Evolutionary conservation across 768 basidiomycete genomes (phyloP).

Genomic region (Calocybe cyanea): DNA sequence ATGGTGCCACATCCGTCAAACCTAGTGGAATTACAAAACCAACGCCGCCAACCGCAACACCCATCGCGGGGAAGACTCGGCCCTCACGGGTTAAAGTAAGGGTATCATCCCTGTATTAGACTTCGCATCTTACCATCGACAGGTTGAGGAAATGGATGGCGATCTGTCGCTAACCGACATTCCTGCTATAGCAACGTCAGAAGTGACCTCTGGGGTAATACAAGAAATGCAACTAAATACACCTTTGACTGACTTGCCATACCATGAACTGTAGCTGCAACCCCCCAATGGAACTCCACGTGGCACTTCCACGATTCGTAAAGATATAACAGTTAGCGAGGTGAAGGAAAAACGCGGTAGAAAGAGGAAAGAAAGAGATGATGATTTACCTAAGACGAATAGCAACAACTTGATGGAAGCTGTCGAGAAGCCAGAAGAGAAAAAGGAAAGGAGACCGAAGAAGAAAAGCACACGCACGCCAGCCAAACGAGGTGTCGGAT

Average conservation of each 20-base stretch:
- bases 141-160: constrained; percentile 36
- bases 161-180: constrained; percentile 7
- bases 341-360: constrained; percentile 34
- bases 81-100: constrained; percentile 33
- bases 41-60: constrained; percentile 15
- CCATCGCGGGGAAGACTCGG: constrained; percentile 20
- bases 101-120: no score
- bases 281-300: constrained; percentile 3
- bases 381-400: constrained; percentile 20
- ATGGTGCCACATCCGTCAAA: constrained; percentile 9
- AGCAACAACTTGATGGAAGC: constrained; percentile 17
- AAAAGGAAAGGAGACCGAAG: constrained; percentile 23
- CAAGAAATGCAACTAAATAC: not conserved
- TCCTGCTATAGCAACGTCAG: constrained; percentile 11
- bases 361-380: constrained; percentile 43
- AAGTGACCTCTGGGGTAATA: constrained; percentile 15
- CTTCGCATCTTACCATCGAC: not conserved
- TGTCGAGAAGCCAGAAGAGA: constrained; percentile 21
- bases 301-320: constrained; percentile 25
- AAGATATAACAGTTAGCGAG: constrained; percentile 24
- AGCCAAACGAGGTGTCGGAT: constrained; percentile 17
- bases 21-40: no score
- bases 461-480: constrained; percentile 30
- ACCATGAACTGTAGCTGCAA: constrained; percentile 14
- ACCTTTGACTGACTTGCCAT: no score